Percentiles rank a stretch among this genome's conserved stretches.
phyloP scores from a whole-genome alignment of 345 rosid species.

The Rhodomyrtus tomentosa region DNA sequence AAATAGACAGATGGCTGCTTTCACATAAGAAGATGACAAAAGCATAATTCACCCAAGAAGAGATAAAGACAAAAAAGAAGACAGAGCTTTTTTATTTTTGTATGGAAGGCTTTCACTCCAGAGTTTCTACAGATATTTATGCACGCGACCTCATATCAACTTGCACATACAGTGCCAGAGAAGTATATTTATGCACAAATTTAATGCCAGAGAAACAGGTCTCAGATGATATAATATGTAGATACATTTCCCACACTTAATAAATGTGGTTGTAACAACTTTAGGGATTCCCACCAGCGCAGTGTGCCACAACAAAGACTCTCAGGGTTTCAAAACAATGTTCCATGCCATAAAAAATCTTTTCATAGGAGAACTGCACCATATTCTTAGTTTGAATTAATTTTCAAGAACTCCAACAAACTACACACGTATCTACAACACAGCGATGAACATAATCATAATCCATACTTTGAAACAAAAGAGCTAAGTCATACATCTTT shows the following conservation, averaged over 20 bases:
- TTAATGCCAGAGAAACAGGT: not conserved
- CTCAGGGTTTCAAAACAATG: not conserved
- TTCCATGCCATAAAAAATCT: not conserved
- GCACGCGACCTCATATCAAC: not conserved
- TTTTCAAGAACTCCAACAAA: not conserved
- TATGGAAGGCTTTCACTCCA: not conserved
- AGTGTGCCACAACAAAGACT: not conserved
- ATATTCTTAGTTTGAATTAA: not conserved
- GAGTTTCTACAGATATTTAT: not conserved
- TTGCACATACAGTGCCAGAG: not conserved
- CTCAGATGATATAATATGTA: not conserved
- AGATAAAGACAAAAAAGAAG: not conserved
- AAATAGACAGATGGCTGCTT: not conserved
- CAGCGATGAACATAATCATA: not conserved
- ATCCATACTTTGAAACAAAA: not conserved
- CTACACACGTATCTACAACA: not conserved
- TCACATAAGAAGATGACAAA: not conserved
- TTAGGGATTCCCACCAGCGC: not conserved
- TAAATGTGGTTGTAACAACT: not conserved
- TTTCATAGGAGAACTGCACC: not conserved
- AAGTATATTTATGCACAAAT: not conserved
- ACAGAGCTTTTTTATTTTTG: not conserved
- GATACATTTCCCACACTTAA: not conserved
- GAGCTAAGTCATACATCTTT: constrained; percentile 68
- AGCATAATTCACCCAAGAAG: not conserved